Evolutionary conservation across 2,329 filamentous ascomycete genomes (phyloP).

Genomic region (Aspergillus fischeri): DNA sequence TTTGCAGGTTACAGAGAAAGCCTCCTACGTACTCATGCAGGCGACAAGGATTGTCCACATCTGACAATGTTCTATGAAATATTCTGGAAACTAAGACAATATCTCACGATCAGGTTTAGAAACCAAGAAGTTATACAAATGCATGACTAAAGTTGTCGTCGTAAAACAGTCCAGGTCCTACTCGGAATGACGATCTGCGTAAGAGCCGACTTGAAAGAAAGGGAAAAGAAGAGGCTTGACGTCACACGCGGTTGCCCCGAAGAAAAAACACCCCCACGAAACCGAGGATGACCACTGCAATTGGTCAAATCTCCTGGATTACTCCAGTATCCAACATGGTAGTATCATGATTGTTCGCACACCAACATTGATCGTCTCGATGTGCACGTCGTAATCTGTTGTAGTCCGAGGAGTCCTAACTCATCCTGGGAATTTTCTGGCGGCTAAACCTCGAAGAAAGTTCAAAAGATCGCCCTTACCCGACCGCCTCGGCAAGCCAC

Average conservation of each 20-base stretch:
- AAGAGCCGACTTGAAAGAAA: not conserved
- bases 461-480: not conserved
- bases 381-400: not conserved
- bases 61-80: not conserved
- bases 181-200: not conserved
- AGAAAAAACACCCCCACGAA: not conserved
- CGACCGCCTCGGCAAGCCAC: conserved; percentile 14
- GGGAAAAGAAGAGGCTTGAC: not conserved
- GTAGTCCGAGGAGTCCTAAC: not conserved
- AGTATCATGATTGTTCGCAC: not conserved
- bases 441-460: not conserved
- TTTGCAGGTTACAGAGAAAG: not conserved
- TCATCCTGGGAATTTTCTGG: not conserved
- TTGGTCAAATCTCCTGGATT: not conserved
- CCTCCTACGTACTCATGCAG: not conserved
- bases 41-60: not conserved
- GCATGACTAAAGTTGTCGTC: not conserved
- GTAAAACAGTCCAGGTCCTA: not conserved
- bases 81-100: not conserved
- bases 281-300: not conserved
- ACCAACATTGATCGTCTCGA: not conserved
- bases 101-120: not conserved
- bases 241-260: conserved; percentile 1
- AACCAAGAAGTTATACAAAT: not conserved
- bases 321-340: not conserved